Evolutionary conservation across 306 rosid genomes (phyloP), one percentile per base, ranked within the genome.

Genomic region (Hippophae tibetana): DNA sequence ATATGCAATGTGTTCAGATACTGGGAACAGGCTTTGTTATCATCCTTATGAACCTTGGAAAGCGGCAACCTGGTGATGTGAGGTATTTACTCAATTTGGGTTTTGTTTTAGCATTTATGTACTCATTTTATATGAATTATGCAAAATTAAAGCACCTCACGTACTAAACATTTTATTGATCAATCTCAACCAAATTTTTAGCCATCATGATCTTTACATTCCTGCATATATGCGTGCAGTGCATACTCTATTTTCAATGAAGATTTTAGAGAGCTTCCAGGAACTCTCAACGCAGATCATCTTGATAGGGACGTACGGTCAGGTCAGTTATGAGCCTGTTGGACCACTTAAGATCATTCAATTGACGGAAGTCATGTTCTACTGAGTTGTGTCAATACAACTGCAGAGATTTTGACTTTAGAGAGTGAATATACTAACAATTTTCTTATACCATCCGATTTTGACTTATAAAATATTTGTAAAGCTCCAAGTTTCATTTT

Each of bases 191-290:
- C 31, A 9, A 14, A 57, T 3, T 27, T 25, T 56, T 6, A 10
- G 1, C 47, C 13, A 8, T 72, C 43, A 25, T 14, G 54, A 43
- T 54, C 63, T 58, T 52, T 46, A 41, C 53, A 50, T 63, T 42
- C 44, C 6, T 44, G 55, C 43, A 63, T 31, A 63, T 10, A 56
- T 42, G 9, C 58, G 64, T 78, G 72, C 90, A 85, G 96, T 75
- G 96, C 96, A 40, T 92, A 92, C 76, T 92, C 96, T 18, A 86
- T 92, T 69, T 88, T 88, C 86, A 88, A 88, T 65, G 96, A 92
- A 85, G 90, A 82, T 75, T 92, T 88, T 58, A 82, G 82, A 77
- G 96, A 92, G 84, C 95, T 92, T 69, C 99, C 95, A 0, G 90
- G 96, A 56, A 88, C 95, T 10, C 82, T 85, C 2, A 92, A 88